Evolutionary conservation across 1,284 basidiomycete species (phyloP).

Genomic region (Sutorius eximius): DNA sequence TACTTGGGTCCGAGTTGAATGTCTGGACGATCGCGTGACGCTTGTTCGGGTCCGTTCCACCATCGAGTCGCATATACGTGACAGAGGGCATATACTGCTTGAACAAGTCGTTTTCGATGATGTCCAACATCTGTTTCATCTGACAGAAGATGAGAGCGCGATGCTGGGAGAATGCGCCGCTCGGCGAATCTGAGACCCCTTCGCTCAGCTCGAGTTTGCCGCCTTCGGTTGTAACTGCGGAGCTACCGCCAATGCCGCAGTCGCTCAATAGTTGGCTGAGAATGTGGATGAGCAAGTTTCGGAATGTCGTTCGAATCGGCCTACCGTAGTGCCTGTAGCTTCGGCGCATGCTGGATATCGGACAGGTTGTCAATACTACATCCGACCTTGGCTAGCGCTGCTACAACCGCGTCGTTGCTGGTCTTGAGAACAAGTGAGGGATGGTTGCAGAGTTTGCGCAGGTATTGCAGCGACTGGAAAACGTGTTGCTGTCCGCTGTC

Average conservation of each 20-base stretch:
- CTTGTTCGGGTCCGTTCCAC: slow-evolving; percentile 84
- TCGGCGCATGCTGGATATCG: slow-evolving; percentile 92
- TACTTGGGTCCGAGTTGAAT: slow-evolving; percentile 97
- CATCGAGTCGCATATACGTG: slow-evolving; percentile 98
- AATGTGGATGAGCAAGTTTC: slow-evolving; percentile 5
- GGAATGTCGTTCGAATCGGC: slow-evolving; percentile 25
- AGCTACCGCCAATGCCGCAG: slow-evolving; percentile 84
- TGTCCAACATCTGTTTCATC: slow-evolving; percentile 98
- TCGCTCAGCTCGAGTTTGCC: slow-evolving; percentile 67
- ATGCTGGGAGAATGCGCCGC: slow-evolving; percentile 83
- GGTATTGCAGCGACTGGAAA: slow-evolving; percentile 95
- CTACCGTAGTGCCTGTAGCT: slow-evolving; percentile 87
- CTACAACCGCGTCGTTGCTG: slow-evolving; percentile 56
- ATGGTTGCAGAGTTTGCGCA: slow-evolving; percentile 98
- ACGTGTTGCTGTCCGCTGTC: slow-evolving; percentile 75
- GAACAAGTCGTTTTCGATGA: slow-evolving; percentile 95
- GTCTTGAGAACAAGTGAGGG: slow-evolving; percentile 86
- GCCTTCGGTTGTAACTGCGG: slow-evolving; percentile 46
- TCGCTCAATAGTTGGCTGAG: slow-evolving; percentile 88
- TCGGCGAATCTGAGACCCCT: slow-evolving; percentile 50
- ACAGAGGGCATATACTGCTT: slow-evolving; percentile 90
- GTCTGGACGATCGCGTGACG: slow-evolving; percentile 96
- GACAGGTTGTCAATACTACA: slow-evolving; percentile 49
- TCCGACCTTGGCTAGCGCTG: slow-evolving; percentile 63
- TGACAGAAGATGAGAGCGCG: slow-evolving; percentile 99